Evolutionary conservation across 2,329 filamentous ascomycete species (phyloP).

Genomic region (Sarocladiaceae sp.): DNA sequence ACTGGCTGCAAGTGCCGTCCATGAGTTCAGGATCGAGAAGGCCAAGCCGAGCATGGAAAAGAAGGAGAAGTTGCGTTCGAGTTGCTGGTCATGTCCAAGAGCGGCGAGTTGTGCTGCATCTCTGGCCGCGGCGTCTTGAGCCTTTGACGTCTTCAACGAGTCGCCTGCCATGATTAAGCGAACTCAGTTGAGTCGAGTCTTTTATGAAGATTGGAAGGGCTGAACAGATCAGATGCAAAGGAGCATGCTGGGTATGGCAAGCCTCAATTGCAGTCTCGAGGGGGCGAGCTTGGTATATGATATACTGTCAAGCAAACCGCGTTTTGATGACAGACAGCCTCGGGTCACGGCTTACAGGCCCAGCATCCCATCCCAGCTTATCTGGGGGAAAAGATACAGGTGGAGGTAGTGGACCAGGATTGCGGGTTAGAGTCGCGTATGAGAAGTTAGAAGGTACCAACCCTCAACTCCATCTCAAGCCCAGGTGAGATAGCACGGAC

Average conservation of each 20-base stretch:
- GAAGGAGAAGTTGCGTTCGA: conserved; percentile 44
- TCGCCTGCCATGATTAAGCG: background rate
- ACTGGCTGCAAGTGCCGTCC: conserved; percentile 51
- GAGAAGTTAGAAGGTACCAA: too few relatives aligned
- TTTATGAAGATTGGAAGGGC: too few relatives aligned
- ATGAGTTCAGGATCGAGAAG: conserved; percentile 54
- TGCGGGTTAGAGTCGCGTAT: background rate
- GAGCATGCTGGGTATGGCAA: too few relatives aligned
- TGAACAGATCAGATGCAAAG: too few relatives aligned
- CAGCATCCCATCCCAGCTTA: background rate
- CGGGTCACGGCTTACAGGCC: background rate
- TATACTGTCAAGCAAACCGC: background rate
- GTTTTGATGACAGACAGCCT: background rate
- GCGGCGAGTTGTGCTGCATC: conserved; percentile 36
- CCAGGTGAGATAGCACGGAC: background rate
- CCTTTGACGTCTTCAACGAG: background rate
- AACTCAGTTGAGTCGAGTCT: too few relatives aligned
- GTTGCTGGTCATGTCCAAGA: conserved; percentile 34
- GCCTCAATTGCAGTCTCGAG: too few relatives aligned
- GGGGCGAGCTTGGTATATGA: too few relatives aligned
- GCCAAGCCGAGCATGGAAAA: conserved; percentile 55
- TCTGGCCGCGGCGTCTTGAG: background rate
- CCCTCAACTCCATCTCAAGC: too few relatives aligned
- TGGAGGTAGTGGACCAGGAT: background rate
- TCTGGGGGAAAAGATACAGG: background rate